phyloP scores from a whole-genome alignment of 176 grass and related monocot species.

The Musa troglodytarum region DNA sequence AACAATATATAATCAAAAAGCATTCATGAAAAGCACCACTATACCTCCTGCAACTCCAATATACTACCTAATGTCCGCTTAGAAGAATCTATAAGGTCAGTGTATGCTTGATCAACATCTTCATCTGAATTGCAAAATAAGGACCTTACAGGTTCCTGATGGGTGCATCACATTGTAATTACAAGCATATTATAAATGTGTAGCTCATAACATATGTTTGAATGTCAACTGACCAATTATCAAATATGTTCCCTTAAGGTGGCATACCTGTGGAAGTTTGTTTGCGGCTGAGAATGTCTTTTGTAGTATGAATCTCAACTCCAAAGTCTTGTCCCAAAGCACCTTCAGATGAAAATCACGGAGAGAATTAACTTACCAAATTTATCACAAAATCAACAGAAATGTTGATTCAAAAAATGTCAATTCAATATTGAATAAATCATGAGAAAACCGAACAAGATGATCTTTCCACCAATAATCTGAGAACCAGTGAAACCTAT shows the following conservation, averaged over 20 bases:
- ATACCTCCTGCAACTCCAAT: constrained; percentile 81
- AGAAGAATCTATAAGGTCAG: constrained; percentile 47
- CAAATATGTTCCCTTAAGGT: not conserved
- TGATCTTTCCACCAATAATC: no score
- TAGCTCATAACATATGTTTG: not conserved
- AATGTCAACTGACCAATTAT: not conserved
- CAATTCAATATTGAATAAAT: no score
- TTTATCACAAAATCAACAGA: not conserved
- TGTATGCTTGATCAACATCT: constrained; percentile 56
- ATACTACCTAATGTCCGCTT: constrained; percentile 55
- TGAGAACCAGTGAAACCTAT: no score
- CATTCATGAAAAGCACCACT: not conserved
- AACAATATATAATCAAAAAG: not conserved
- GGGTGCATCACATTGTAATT: not conserved
- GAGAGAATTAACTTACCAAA: constrained; percentile 5
- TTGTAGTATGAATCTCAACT: constrained; percentile 77
- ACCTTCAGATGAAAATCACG: constrained; percentile 25
- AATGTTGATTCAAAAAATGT: no score
- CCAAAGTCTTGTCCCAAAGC: constrained; percentile 78
- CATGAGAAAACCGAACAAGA: no score
- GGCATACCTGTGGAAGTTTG: constrained; percentile 67
- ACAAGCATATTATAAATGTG: not conserved
- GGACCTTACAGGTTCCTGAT: constrained; percentile 59
- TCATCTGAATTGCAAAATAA: constrained; percentile 47
- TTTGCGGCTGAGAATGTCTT: constrained; percentile 82